Base-by-base conservation (phyloP, 805 yeast species). In the Candida parachauliodes region DNA sequence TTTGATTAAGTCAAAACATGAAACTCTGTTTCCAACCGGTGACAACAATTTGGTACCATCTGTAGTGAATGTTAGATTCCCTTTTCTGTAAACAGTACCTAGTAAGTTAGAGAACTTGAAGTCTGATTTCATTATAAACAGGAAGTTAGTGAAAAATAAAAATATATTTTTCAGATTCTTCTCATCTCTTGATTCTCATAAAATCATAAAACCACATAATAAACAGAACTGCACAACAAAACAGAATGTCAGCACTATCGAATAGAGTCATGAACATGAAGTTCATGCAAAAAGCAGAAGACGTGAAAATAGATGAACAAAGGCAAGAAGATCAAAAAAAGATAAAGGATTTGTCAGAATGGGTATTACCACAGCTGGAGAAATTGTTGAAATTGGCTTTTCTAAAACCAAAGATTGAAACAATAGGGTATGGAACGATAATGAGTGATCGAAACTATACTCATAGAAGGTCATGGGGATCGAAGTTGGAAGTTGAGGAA, bases 61-160 rank as follows among this genome's bases (percentile, higher is more conserved):
- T 1, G 81, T 77, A 1, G 95, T 81, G 65, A 83, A 93, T 4
- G 82, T 70, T 19, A 93, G 64, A 57, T 91, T 88, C n/a, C 98
- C 98, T 55, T 83, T 86, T 34, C 94, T 72, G 56, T 93, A 93
- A 3, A 93, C 98, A 0, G 98, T 89, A 20, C 98, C 98, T 50
- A 93, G 67, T 22, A 93, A 70, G 62, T 91, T 93, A 23, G 94
- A 80, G 51, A 93, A 83, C 73, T 82, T 67, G 51, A 83, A 88
- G 64, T 87, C 94, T n/a, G 95, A 81, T 66, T 81, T 86, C 95
- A 88, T 87, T 19, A 25, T n/a, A 17, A 10, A 14, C 16, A 4
- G 32, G n/a, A 21, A 11, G 12, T 6, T n/a, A 19, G 23, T 23
- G 24, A 26, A 18, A 34, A 34, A 34, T 18, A 19, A 17, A n/a